Evolutionary conservation across 495 filamentous ascomycete species (phyloP).

Genomic region (Aspergillus heteromorphus): DNA sequence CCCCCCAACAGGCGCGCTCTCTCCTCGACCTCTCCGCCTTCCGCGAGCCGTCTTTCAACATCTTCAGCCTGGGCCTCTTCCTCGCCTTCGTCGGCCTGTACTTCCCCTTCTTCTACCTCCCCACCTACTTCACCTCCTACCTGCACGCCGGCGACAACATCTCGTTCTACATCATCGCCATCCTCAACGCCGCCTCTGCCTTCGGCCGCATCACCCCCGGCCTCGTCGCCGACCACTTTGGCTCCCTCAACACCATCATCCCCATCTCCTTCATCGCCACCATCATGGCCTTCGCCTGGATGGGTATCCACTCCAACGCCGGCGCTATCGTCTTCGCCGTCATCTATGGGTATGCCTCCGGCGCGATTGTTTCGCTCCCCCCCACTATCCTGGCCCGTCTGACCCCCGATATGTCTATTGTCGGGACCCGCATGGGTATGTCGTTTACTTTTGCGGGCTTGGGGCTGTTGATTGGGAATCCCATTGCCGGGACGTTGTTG

Average conservation of each 20-base stretch:
- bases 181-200: constrained; percentile 32
- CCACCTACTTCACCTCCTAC: constrained; percentile 61
- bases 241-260: constrained; percentile 30
- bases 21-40: constrained; percentile 59
- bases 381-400: constrained; percentile 23
- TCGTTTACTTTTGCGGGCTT: constrained; percentile 41
- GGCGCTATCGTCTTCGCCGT: constrained; percentile 32
- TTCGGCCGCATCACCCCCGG: constrained; percentile 63
- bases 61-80: constrained; percentile 70
- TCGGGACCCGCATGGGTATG: constrained; percentile 62
- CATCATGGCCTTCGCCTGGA: constrained; percentile 32
- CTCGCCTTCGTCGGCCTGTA: constrained; percentile 45
- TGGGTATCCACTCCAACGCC: constrained; percentile 22
- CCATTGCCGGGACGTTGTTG: constrained; percentile 52
- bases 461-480: constrained; percentile 55
- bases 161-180: constrained; percentile 49
- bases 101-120: background rate
- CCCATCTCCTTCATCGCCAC: constrained; percentile 23
- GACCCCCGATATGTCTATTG: constrained; percentile 36
- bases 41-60: constrained; percentile 51
- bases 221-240: constrained; percentile 51
- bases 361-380: constrained; percentile 32
- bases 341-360: constrained; percentile 39
- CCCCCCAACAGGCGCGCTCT: constrained; percentile 37
- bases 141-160: constrained; percentile 47